Evolutionary conservation across 108 stramenopile species (phyloP).

Genomic region (Nitzschia sp.): DNA sequence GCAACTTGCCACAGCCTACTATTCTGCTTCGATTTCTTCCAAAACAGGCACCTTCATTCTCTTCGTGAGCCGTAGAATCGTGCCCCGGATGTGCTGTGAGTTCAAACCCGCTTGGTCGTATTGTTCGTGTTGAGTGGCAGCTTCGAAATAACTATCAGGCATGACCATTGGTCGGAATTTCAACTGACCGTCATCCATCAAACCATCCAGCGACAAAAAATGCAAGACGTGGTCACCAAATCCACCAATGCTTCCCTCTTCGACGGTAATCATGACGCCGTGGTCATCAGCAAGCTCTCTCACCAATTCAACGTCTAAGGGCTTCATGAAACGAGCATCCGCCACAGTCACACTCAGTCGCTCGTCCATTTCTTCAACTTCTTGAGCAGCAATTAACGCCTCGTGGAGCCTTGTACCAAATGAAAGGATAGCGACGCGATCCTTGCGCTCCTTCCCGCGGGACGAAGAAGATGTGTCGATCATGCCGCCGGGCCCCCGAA

Average conservation of each 20-base stretch:
- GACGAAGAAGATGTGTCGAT: conserved; percentile 49
- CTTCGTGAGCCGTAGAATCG: conserved; percentile 73
- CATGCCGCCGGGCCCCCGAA: conserved; percentile 77
- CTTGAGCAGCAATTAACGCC: conserved; percentile 86
- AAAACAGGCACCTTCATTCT: conserved; percentile 68
- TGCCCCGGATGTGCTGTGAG: conserved; percentile 88
- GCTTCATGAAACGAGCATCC: conserved; percentile 98
- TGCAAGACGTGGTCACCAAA: conserved; percentile 96
- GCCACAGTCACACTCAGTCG: conserved; percentile 92
- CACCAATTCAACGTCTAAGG: conserved; percentile 90
- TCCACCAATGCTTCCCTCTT: conserved; percentile 94
- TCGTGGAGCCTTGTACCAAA: conserved; percentile 92
- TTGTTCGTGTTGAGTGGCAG: conserved; percentile 94
- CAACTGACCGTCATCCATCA: conserved; percentile 88
- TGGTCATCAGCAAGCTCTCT: conserved; percentile 86
- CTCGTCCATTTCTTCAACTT: conserved; percentile 83
- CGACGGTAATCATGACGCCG: conserved; percentile 90
- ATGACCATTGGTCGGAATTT: conserved; percentile 96
- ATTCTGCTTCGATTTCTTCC: conserved; percentile 18
- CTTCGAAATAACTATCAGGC: conserved; percentile 94
- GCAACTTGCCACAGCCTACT: neutral
- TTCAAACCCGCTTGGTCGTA: conserved; percentile 96
- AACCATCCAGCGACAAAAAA: conserved; percentile 91
- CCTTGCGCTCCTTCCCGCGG: conserved; percentile 74
- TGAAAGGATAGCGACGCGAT: conserved; percentile 89